Evolutionary conservation across 2,329 filamentous ascomycete species (phyloP), one percentile per base, ranked within the genome.

Genomic region (Trichoderma endophyticum): DNA sequence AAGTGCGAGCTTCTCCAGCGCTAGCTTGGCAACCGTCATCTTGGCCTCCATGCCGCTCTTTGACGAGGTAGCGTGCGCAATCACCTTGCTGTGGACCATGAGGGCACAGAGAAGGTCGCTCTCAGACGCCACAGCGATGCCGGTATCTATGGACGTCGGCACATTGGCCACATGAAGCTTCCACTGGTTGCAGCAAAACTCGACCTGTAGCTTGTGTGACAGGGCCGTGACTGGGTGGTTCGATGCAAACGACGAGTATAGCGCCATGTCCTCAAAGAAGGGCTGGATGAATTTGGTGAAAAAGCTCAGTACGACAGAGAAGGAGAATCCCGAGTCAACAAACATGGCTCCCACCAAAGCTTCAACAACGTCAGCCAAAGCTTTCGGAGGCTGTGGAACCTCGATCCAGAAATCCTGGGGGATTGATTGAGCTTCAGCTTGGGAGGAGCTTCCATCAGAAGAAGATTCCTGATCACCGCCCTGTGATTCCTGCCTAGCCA

Each of bases 291-390:
- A 90, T 15, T 77, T 79, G n/a, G 89, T 82, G 81, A 97, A 98
- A 82, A 99, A 98, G 0, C 79, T 79, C 74, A 92, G 89, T 1
- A 98, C 92, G 21, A 90, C 85, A 14, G 80, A 80, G 80, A 92
- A 98, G 78, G 96, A 84, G 82, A 95, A 98, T 60, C 87, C 85
- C 0, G 93, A 92, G 81, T 99, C 96, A 12, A 99, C 92, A 79
- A 98, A 98, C 26, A 98, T 86, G 24, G 95, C 95, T 1, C 94
- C 96, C 3, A 98, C 83, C 76, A 94, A 96, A 0, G 95, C 90
- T 84, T 99, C 96, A 4, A 98, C 86, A 48, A 97, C 89, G 80
- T 99, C 96, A 0, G 95, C 89, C 6, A 98, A 88, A 68, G 83
- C 86, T 77, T 96, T 96, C 9, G 92, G 93, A 1, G 92, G 90